These are phyloP conservation scores for Schoenoplectus triqueter DNA, from an alignment of 202 grass and related monocot genomes.

Conservation along the genomic window DNA sequence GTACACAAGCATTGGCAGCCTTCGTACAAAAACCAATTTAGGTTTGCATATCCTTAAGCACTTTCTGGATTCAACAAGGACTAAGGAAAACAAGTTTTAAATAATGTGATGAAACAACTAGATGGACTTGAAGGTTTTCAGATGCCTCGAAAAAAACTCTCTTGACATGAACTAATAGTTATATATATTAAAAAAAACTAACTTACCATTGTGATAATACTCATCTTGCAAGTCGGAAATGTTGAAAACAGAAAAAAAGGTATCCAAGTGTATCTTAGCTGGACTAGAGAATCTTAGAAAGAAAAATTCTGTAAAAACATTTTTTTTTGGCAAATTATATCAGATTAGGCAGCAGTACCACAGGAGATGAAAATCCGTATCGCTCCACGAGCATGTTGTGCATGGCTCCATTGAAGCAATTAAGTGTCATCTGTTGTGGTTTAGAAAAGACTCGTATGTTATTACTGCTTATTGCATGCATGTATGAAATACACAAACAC, in stretches of 20 bases:
- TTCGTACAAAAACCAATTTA: not conserved
- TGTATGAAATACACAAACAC: not conserved
- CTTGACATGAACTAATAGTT: not conserved
- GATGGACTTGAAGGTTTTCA: not conserved
- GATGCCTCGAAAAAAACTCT: not conserved
- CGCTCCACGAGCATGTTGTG: constrained; percentile 82
- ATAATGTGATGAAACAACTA: not conserved
- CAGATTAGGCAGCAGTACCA: constrained; percentile 53
- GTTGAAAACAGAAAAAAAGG: constrained; percentile 86
- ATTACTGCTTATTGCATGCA: not conserved
- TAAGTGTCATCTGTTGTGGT: constrained; percentile 73
- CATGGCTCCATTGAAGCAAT: constrained; percentile 73
- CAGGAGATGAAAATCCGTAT: constrained; percentile 94
- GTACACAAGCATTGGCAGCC: constrained; percentile 1
- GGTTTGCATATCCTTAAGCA: not conserved
- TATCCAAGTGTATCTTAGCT: constrained; percentile 88
- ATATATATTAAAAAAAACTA: not conserved
- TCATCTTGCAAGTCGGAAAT: constrained; percentile 82
- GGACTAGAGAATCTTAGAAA: constrained; percentile 69
- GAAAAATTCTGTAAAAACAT: constrained; percentile 4
- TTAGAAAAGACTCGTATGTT: constrained; percentile 18
- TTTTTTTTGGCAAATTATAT: constrained; percentile 9
- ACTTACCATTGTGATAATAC: constrained; percentile 79
- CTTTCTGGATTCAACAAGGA: not conserved
- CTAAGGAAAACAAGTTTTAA: constrained; percentile 11